Base-by-base conservation (phyloP, 805 yeast species). In the Ogataea ganodermae region DNA sequence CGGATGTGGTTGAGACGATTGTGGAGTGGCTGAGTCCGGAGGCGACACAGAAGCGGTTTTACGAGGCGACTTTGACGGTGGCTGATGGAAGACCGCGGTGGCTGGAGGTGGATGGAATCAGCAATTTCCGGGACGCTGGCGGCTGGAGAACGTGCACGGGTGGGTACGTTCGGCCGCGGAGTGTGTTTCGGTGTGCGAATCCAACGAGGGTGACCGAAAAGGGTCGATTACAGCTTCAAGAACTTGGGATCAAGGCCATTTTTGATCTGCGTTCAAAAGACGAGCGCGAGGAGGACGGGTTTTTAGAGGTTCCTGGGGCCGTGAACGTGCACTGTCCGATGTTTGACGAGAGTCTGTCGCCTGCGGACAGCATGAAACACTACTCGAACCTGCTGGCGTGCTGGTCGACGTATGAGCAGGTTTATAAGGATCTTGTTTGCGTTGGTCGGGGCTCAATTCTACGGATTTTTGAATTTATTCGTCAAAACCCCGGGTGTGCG, bases 71-170 rank as follows among this genome's bases (percentile, higher is more conserved):
- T 20, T 45, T 55, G 14, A 55, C 50, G 16, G 63, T 80, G 3
- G 75, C 74, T 4, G 60, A 63, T n/a, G 56, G 36, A 36, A 36
- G 69, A 17, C 66, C 80, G 2, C 68, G 91, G 49, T 83, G 86
- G 84, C 80, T 80, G 53, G 43, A 64, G 0, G 74, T 87, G 17
- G 86, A 84, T 6, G 91, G 90, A 0, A 77, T 87, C 17, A 65
- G 76, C 33, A 89, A 89, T 58, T 84, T 87, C 58, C 73, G 96
- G 52, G 96, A 89, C 58, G 61, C 84, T 47, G 96, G 96, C 1
- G 96, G 95, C 12, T 89, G 85, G 79, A 67, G 64, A 44, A 66
- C 80, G 0, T 52, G 65, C 18, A 65, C 63, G 8, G 65, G 60
- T 2, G 49, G 62, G 5, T 76, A 59, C 55, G 86, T 84, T 4